phyloP scores from a whole-genome alignment of 169 alveolate genomes.

The Plasmodium ovale region DNA sequence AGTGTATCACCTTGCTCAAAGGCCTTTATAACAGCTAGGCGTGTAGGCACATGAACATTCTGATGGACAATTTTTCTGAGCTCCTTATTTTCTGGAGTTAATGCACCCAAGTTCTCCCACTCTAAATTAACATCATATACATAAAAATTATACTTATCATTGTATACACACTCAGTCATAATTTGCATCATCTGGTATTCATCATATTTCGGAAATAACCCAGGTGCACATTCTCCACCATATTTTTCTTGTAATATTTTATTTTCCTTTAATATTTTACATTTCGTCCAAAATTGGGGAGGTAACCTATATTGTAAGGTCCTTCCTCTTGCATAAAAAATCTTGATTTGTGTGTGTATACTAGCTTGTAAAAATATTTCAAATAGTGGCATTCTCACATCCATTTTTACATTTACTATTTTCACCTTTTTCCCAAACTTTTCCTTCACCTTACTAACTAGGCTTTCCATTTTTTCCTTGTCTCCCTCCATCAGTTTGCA shows the following conservation, averaged over 20 bases:
- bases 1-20: conserved; percentile 75
- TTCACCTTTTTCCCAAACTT: conserved; percentile 56
- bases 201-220: conserved; percentile 81
- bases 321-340: conserved; percentile 74
- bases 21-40: conserved; percentile 82
- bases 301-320: conserved; percentile 75
- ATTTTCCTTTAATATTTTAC: conserved; percentile 77
- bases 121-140: conserved; percentile 77
- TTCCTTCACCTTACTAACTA: conserved; percentile 59
- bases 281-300: conserved; percentile 79
- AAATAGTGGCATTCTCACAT: conserved; percentile 75
- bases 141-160: conserved; percentile 60
- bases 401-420: conserved; percentile 61
- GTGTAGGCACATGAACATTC: conserved; percentile 81
- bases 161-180: conserved; percentile 77
- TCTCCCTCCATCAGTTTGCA: conserved; percentile 74
- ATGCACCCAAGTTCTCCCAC: conserved; percentile 81
- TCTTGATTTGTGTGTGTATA: conserved; percentile 74
- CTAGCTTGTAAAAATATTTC: conserved; percentile 71
- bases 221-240: conserved; percentile 83
- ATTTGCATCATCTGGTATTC: conserved; percentile 78
- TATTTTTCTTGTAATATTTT: conserved; percentile 76
- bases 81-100: conserved; percentile 81
- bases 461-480: conserved; percentile 66
- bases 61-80: conserved; percentile 77